Percentiles rank a stretch among this genome's conserved stretches.
phyloP scores from a whole-genome alignment of 2,329 filamentous ascomycete genomes.

The Ophiostoma piceae region DNA sequence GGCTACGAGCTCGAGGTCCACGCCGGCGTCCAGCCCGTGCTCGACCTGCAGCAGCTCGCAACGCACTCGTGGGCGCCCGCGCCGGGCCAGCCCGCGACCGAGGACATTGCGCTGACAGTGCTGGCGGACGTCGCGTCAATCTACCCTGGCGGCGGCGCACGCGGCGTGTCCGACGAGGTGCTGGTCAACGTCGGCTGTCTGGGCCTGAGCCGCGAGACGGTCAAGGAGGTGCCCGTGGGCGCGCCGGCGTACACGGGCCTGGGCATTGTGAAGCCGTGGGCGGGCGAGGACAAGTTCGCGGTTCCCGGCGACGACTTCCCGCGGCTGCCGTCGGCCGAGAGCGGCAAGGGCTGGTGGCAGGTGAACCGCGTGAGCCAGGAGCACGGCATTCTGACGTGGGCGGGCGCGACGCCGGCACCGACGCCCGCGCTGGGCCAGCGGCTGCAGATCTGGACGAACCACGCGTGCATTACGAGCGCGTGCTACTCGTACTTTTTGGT shows the following conservation, averaged over 20 bases:
- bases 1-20: constrained; percentile 60
- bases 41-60: constrained; percentile 75
- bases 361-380: constrained; percentile 71
- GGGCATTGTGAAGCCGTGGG: constrained; percentile 62
- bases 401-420: constrained; percentile 38
- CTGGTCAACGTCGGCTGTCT: constrained; percentile 64
- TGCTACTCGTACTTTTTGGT: constrained; percentile 69
- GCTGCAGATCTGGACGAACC: constrained; percentile 71
- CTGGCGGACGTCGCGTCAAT: constrained; percentile 66
- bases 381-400: constrained; percentile 66
- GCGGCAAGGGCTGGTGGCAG: constrained; percentile 53
- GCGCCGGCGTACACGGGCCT: constrained; percentile 55
- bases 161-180: constrained; percentile 53
- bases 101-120: constrained; percentile 61
- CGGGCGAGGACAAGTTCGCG: background rate
- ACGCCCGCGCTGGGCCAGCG: constrained; percentile 58
- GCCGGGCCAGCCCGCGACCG: constrained; percentile 31
- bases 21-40: constrained; percentile 68
- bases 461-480: constrained; percentile 70
- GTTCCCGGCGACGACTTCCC: constrained; percentile 23
- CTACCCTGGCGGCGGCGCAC: constrained; percentile 56
- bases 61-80: constrained; percentile 52
- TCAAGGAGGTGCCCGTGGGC: constrained; percentile 43
- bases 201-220: constrained; percentile 67
- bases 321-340: constrained; percentile 34